Conservation (phyloP, 228 moss, liverwort and hornwort genomes). For the Sphagnum fallax region DNA sequence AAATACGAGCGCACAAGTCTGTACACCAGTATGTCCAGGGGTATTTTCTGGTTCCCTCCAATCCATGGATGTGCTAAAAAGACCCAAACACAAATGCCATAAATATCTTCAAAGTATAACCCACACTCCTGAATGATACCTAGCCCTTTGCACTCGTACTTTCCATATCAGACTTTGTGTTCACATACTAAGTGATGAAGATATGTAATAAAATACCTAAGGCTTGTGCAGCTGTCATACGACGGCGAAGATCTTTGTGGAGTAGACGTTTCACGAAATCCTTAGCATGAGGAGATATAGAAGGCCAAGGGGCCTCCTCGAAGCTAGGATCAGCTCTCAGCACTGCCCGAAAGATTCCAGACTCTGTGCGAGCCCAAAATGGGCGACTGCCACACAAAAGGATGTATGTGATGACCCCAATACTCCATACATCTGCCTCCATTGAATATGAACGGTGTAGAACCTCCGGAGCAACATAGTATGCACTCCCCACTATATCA, state of each 20-base stretch:
- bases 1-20: constrained; percentile 89
- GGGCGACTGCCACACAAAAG: constrained; percentile 88
- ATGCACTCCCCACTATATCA: constrained; percentile 92
- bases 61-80: constrained; percentile 88
- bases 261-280: constrained; percentile 86
- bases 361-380: constrained; percentile 92
- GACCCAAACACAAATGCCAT: not conserved
- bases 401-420: constrained; percentile 92
- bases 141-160: not conserved
- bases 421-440: constrained; percentile 98
- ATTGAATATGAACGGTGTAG: constrained; percentile 89
- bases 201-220: constrained; percentile 33
- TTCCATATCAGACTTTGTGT: not conserved
- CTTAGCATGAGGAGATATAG: constrained; percentile 78
- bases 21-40: constrained; percentile 92
- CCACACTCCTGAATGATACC: not conserved
- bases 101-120: no score
- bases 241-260: constrained; percentile 78
- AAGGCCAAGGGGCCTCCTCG: constrained; percentile 92
- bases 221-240: constrained; percentile 96
- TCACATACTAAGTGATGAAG: not conserved
- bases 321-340: constrained; percentile 88
- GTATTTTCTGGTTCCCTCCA: constrained; percentile 68
- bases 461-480: constrained; percentile 94
- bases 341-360: constrained; percentile 88